Conservation (phyloP, 2,329 filamentous ascomycete species). For the Lachnellula willkommii region DNA sequence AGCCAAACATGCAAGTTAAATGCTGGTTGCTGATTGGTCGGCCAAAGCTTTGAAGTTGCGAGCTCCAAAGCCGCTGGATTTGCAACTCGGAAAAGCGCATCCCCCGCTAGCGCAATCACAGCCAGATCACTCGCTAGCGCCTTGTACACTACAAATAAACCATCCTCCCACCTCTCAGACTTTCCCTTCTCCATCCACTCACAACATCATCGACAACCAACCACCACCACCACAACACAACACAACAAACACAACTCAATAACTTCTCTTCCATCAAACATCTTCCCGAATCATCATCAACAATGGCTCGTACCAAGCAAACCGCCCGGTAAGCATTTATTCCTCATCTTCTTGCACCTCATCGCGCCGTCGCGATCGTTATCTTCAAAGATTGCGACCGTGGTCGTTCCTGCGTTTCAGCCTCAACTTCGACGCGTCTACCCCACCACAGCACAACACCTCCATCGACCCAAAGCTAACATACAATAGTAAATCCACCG, state of each 20-base stretch:
- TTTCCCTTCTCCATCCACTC: slow-evolving; percentile 28
- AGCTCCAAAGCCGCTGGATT: neutral
- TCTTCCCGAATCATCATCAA: slow-evolving; percentile 13
- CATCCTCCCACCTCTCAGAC: slow-evolving; percentile 26
- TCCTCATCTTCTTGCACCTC: slow-evolving; percentile 10
- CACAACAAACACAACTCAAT: slow-evolving; percentile 12
- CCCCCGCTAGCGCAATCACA: slow-evolving; percentile 21
- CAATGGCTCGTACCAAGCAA: slow-evolving; percentile 40
- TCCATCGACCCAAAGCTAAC: slow-evolving; percentile 23
- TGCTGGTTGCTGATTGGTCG: slow-evolving; percentile 16
- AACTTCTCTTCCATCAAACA: slow-evolving; percentile 7
- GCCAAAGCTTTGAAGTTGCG: slow-evolving; percentile 8
- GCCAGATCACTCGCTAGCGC: slow-evolving; percentile 19
- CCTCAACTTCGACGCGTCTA: slow-evolving; percentile 15
- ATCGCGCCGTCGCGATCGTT: slow-evolving; percentile 21
- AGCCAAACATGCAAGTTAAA: slow-evolving; percentile 1
- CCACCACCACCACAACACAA: slow-evolving; percentile 9
- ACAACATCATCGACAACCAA: slow-evolving; percentile 24
- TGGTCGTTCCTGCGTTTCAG: slow-evolving; percentile 10
- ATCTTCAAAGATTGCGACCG: slow-evolving; percentile 27
- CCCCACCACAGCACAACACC: slow-evolving; percentile 7
- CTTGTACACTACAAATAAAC: slow-evolving; percentile 28
- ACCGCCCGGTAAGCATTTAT: slow-evolving; percentile 51
- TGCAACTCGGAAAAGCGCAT: slow-evolving; percentile 7
- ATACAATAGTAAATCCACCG: slow-evolving; percentile 59